Percentiles rank a stretch among this genome's conserved stretches.
These are phyloP conservation scores for Neobulgaria alba DNA, from an alignment of 2,329 filamentous ascomycete genomes.

Conservation along the genomic window DNA sequence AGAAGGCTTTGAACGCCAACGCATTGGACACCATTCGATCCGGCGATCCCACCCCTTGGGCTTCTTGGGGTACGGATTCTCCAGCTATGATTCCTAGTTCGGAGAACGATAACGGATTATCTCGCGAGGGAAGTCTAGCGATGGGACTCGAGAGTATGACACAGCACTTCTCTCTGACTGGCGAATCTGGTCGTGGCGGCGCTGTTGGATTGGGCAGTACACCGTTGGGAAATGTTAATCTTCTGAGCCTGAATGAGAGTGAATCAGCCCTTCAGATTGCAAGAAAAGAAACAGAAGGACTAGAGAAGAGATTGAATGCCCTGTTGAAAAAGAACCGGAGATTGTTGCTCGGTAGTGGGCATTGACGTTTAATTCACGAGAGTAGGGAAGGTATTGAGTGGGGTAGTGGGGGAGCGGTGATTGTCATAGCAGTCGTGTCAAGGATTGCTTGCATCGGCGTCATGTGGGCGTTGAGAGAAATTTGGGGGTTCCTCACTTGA, in stretches of 20 bases:
- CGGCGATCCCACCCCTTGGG: slow-evolving; percentile 21
- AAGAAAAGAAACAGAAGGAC: slow-evolving; percentile 50
- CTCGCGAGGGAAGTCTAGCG: slow-evolving; percentile 20
- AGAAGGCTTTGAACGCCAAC: slow-evolving; percentile 28
- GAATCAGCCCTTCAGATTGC: slow-evolving; percentile 44
- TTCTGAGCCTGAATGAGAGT: slow-evolving; percentile 55
- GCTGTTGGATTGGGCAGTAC: slow-evolving; percentile 9
- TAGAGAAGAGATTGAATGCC: slow-evolving; percentile 53
- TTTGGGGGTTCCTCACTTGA: no score
- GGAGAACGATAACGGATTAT: slow-evolving; percentile 16
- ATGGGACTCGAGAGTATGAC: slow-evolving; percentile 28
- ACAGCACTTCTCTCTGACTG: slow-evolving; percentile 24
- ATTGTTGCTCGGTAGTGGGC: slow-evolving; percentile 36
- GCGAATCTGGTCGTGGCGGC: slow-evolving; percentile 18
- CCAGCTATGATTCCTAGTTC: slow-evolving; percentile 10
- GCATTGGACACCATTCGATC: slow-evolving; percentile 18
- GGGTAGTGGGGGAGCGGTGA: no score
- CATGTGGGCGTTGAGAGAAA: no score
- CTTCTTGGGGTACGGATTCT: slow-evolving; percentile 18
- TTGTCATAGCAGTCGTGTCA: no score
- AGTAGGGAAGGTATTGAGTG: no score
- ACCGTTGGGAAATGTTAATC: slow-evolving; percentile 28
- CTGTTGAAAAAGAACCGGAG: slow-evolving; percentile 52
- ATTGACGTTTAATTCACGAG: slow-evolving; percentile 25
- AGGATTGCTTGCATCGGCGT: no score